phyloP scores from a whole-genome alignment of 2,329 filamentous ascomycete genomes.

The Stylonectria norvegica region DNA sequence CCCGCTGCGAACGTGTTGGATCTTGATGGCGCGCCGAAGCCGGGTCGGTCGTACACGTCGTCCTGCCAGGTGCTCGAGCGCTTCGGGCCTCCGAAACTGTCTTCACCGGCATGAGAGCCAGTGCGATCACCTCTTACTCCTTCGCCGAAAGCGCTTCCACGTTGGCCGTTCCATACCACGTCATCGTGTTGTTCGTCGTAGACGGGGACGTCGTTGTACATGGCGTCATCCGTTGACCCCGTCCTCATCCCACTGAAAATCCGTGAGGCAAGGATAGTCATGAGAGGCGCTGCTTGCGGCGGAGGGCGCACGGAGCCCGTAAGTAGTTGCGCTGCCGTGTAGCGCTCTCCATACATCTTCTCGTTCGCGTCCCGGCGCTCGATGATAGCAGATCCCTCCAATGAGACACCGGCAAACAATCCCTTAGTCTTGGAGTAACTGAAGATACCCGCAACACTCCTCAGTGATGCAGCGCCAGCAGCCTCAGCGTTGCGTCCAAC shows the following conservation, averaged over 20 bases:
- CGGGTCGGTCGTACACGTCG: slow-evolving; percentile 65
- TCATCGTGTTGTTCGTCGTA: slow-evolving; percentile 83
- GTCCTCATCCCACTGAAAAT: slow-evolving; percentile 68
- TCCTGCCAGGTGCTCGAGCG: slow-evolving; percentile 72
- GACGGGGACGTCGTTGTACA: slow-evolving; percentile 92
- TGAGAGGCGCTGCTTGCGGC: slow-evolving; percentile 76
- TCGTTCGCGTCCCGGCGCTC: slow-evolving; percentile 96
- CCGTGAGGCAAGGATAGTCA: slow-evolving; percentile 79
- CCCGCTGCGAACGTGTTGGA: slow-evolving; percentile 50
- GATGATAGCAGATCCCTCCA: slow-evolving; percentile 90
- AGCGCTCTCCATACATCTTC: slow-evolving; percentile 83
- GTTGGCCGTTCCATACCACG: slow-evolving; percentile 76
- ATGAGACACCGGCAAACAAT: slow-evolving; percentile 88
- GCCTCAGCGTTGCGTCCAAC: slow-evolving; percentile 94
- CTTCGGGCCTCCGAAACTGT: slow-evolving; percentile 54
- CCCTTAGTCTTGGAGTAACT: slow-evolving; percentile 98
- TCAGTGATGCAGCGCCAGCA: slow-evolving; percentile 86
- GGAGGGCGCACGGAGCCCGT: slow-evolving; percentile 75
- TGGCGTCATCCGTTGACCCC: slow-evolving; percentile 52
- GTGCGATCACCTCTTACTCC: slow-evolving; percentile 42
- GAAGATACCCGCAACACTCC: slow-evolving; percentile 87
- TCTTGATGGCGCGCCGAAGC: slow-evolving; percentile 40
- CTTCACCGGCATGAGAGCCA: slow-evolving; percentile 41
- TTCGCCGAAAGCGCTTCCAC: slow-evolving; percentile 68
- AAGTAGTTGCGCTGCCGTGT: slow-evolving; percentile 79